Evolutionary conservation across 768 basidiomycete species (phyloP).

Genomic region (Termitomyces bulborhizus): DNA sequence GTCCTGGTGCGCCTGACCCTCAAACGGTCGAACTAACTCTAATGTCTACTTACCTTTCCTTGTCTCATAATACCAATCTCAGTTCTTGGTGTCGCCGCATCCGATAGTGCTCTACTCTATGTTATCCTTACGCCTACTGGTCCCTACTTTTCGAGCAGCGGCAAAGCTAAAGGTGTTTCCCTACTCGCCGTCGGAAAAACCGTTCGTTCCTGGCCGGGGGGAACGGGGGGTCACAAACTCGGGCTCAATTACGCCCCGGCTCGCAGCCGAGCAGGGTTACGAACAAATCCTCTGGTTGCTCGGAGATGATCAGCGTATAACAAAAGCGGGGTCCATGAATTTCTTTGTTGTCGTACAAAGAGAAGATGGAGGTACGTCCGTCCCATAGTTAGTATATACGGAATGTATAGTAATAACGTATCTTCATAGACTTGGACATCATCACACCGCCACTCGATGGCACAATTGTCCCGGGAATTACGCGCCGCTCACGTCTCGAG

Average conservation of each 20-base stretch:
- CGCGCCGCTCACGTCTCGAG: conserved; percentile 65
- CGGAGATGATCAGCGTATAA: conserved; percentile 44
- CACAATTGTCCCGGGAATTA: conserved; percentile 87
- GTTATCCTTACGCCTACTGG: conserved; percentile 68
- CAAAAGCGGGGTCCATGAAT: conserved; percentile 77
- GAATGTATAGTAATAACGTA: background rate
- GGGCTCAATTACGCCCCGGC: conserved; percentile 62
- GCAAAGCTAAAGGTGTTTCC: conserved; percentile 51
- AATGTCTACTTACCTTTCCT: background rate
- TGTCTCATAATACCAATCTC: background rate
- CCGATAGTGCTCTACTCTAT: conserved; percentile 69
- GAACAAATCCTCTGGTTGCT: conserved; percentile 77
- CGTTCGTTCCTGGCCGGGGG: conserved; percentile 47
- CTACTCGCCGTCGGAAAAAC: conserved; percentile 33
- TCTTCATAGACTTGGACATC: conserved; percentile 53
- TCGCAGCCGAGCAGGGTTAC: conserved; percentile 63
- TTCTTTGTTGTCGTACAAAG: conserved; percentile 62
- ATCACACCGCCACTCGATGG: conserved; percentile 83
- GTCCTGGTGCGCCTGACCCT: conserved; percentile 21
- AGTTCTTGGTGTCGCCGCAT: conserved; percentile 60
- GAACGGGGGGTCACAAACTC: conserved; percentile 77
- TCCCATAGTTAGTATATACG: background rate
- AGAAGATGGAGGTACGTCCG: conserved; percentile 45
- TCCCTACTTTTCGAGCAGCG: conserved; percentile 58
- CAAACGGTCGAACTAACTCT: no score